Base-by-base conservation (phyloP, 495 filamentous ascomycete species). In the Elaphomyces granulatus region DNA sequence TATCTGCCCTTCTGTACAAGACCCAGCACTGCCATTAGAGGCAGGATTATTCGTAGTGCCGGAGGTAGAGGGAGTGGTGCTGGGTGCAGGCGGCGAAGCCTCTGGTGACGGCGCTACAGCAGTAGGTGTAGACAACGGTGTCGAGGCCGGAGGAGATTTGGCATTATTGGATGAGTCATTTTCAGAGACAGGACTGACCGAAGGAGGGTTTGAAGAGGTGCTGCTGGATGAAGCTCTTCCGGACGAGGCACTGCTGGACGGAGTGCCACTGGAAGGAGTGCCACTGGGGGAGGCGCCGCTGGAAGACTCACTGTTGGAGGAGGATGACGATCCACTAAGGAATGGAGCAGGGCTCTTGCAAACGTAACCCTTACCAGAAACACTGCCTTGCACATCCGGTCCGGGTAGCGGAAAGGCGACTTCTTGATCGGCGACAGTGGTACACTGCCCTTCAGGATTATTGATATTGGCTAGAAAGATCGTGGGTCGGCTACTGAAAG, bases 401-500 rank as follows among this genome's bases (percentile, higher is more conserved):
- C 83, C 83, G 8, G 81, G 79, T 36, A 77, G 49, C 15, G 79
- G 80, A 51, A 74, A 87, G 20, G 67, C 53, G 28, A 77, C 68
- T 17, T 82, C 71, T 28, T 58, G 35, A 8, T 54, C 59, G 45
- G 74, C 72, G 20, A 53, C 45, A 9, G 75, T 79, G 15, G 70
- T 80, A 3, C 46, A 50, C 6, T 48, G 33, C 32, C 21, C 35
- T 46, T 75, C 81, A 12, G 55, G 54, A 15, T 60, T 60, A 37
- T 59, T 64, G 39, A 80, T 70, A 65, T 92, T 88, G 50, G 80
- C 75, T 12, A 74, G 64, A 39, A 87, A 72, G 71, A 90, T 78
- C 36, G 78, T 63, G 0, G 85, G 85, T 0, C 87, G 72, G 15
- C 61, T 58, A 44, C 71, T 63, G 45, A 69, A 71, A 19, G 60